Evolutionary conservation across 768 basidiomycete genomes (phyloP), one percentile per base, ranked within the genome.

Genomic region (Agaricus blazei): DNA sequence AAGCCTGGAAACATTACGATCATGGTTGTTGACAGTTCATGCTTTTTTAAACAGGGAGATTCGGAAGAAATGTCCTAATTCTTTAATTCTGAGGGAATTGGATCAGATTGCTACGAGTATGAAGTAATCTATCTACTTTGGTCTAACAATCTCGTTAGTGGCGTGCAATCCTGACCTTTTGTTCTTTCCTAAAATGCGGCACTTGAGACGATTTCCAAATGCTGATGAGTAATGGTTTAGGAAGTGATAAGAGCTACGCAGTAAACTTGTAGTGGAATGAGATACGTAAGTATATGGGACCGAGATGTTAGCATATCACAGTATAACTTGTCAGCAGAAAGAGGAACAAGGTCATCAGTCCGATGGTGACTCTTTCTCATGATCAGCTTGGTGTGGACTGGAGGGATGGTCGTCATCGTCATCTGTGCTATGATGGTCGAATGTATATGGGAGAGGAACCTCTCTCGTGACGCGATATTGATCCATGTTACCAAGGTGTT

Each of bases 401-500:
- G 58, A 58, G 48, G 48, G 54, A 15, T 63, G 63, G 15, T 70
- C 68, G 41, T 70, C 77, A 31, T 74, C 71, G 0, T 70, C 73
- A 14, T 78, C 77, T 24, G 76, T 79, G 31, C 70, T 72, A 44
- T 70, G 76, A 34, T 72, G 68, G 45, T 85, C 80, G 51, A 85
- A 71, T 1, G 72, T 65, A 67, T 95, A 96, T 1, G 92, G 93
- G 34, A 97, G 70, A 0, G 91, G 88, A 12, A 93, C 83, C 63
- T 97, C 93, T 26, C 87, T 78, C 1, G 88, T 92, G 42, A 90
- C 83, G 24, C 93, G 90, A 67, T 92, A 96, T 62, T 93, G 92
- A 77, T 92, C 91, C 68, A 90, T 83, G 67, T 97, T 97, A 75
- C 90, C 90, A 27, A 95, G 71, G 60, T 97, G 94, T 70, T 97